phyloP scores from a whole-genome alignment of 2,329 filamentous ascomycete species.

The Immersiporthe knoxdaviesiana region DNA sequence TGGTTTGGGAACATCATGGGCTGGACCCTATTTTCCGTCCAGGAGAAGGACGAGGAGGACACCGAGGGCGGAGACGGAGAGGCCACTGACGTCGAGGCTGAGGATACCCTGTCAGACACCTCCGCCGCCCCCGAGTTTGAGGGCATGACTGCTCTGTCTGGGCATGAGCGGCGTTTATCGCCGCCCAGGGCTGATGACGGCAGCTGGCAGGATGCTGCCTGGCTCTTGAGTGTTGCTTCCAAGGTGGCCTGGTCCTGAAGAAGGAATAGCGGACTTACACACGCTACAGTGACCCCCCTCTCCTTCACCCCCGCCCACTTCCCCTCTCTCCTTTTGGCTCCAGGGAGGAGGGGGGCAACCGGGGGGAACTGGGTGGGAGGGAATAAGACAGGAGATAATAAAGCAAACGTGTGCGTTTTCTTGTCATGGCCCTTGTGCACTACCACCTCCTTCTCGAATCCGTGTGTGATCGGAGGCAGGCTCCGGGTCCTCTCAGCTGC shows the following conservation, averaged over 20 bases:
- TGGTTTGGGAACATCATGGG: conserved; percentile 64
- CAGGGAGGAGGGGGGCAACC: neutral
- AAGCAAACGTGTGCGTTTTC: neutral
- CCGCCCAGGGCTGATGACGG: conserved; percentile 58
- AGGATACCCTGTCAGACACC: conserved; percentile 19
- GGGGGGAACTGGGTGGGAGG: too few species aligned
- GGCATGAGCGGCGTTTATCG: conserved; percentile 47
- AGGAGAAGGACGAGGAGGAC: conserved; percentile 62
- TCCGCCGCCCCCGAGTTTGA: conserved; percentile 41
- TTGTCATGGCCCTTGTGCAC: neutral
- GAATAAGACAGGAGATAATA: neutral
- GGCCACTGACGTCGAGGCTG: conserved; percentile 31
- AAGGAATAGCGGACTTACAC: conserved; percentile 7
- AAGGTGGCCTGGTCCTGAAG: conserved; percentile 47
- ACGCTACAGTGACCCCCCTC: too few species aligned
- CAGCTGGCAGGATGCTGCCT: conserved; percentile 69
- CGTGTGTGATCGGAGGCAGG: neutral
- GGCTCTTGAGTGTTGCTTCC: conserved; percentile 67
- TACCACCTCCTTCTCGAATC: neutral
- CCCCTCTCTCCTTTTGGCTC: neutral
- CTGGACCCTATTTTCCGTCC: conserved; percentile 65
- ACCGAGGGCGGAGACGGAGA: conserved; percentile 34
- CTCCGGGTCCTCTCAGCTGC: neutral
- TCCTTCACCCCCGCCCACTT: neutral
- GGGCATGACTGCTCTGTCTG: conserved; percentile 45